These are phyloP conservation scores for Phanerochaete carnosa DNA, from an alignment of 768 basidiomycete species.

Conservation along the genomic window DNA sequence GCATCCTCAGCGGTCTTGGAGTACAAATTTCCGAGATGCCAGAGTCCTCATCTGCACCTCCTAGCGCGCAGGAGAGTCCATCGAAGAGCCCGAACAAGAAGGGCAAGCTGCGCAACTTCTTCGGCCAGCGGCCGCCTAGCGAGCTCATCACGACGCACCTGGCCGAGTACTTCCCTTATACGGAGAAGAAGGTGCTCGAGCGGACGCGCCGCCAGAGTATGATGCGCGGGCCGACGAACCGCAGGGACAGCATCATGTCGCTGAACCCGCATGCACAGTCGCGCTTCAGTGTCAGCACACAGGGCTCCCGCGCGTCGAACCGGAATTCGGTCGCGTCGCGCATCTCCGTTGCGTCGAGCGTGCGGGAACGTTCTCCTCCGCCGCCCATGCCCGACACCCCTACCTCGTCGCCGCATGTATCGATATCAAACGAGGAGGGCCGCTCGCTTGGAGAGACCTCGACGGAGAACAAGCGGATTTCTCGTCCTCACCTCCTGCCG, in stretches of 20 bases:
- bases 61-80: conserved; percentile 28
- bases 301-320: conserved; percentile 40
- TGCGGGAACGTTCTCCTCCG: not conserved
- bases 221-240: conserved; percentile 53
- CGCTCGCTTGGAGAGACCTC: conserved; percentile 57
- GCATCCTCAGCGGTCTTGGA: conserved; percentile 90
- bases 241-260: conserved; percentile 44
- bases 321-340: conserved; percentile 43
- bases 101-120: conserved; percentile 89
- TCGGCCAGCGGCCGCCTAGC: conserved; percentile 95
- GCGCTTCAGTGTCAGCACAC: conserved; percentile 62
- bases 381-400: not conserved
- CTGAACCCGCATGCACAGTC: conserved; percentile 42
- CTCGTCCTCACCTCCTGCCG: conserved; percentile 62
- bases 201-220: conserved; percentile 89
- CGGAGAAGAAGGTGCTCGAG: conserved; percentile 87
- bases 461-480: conserved; percentile 18
- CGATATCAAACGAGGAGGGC: conserved; percentile 60
- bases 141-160: conserved; percentile 95
- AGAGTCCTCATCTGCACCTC: conserved; percentile 44
- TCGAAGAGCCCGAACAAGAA: conserved; percentile 31
- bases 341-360: conserved; percentile 4
- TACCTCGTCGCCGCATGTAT: conserved; percentile 26
- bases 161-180: conserved; percentile 91
- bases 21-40: conserved; percentile 75